These are phyloP conservation scores for Amphicarpaea edgeworthii DNA, from an alignment of 306 rosid genomes.

Conservation along the genomic window DNA sequence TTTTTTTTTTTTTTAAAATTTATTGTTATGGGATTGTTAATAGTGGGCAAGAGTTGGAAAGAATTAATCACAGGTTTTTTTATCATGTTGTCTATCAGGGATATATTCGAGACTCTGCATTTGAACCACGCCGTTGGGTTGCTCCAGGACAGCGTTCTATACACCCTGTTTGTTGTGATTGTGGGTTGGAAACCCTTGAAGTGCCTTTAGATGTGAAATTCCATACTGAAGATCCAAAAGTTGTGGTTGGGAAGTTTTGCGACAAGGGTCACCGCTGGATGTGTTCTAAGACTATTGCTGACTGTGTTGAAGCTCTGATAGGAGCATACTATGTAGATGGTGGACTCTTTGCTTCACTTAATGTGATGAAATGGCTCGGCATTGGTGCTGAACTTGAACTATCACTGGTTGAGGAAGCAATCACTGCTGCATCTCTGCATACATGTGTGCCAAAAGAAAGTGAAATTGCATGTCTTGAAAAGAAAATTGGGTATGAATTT, in stretches of 20 bases:
- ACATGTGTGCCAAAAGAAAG: conserved; percentile 59
- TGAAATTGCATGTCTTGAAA: conserved; percentile 71
- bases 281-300: conserved; percentile 86
- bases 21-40: background rate
- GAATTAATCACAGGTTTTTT: conserved; percentile 22
- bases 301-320: conserved; percentile 92
- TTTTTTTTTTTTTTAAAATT: background rate
- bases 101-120: conserved; percentile 80
- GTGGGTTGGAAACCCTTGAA: conserved; percentile 82
- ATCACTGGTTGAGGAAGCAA: conserved; percentile 72
- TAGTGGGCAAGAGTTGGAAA: conserved; percentile 4
- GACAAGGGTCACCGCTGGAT: conserved; percentile 95
- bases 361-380: conserved; percentile 85
- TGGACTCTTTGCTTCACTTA: conserved; percentile 79
- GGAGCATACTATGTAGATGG: conserved; percentile 90
- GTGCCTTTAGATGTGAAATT: conserved; percentile 78
- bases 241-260: conserved; percentile 83
- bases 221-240: conserved; percentile 71
- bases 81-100: conserved; percentile 61
- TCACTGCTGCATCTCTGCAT: conserved; percentile 67
- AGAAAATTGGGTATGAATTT: conserved; percentile 75
- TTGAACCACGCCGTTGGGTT: conserved; percentile 97
- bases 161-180: conserved; percentile 68
- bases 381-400: conserved; percentile 76
- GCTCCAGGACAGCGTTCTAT: conserved; percentile 84